Percentiles rank a stretch among this genome's conserved stretches.
Evolutionary conservation across 306 rosid genomes (phyloP).

Genomic region (Cucumis cinereus): DNA sequence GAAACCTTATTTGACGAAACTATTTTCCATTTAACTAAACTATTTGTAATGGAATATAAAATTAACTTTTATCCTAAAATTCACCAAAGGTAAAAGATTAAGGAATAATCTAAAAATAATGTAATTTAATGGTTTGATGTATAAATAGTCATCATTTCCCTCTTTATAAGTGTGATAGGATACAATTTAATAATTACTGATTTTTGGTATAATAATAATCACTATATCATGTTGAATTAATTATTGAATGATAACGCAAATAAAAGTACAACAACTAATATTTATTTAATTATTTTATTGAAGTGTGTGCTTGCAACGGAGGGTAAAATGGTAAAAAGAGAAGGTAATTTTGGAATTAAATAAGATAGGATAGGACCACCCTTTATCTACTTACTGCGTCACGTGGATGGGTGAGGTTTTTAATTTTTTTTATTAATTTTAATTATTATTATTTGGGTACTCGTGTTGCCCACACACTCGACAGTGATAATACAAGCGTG

Average conservation of each 20-base stretch:
- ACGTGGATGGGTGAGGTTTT: background rate
- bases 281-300: no score
- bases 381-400: background rate
- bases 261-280: background rate
- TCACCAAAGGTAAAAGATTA: background rate
- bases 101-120: background rate
- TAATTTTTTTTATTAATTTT: background rate
- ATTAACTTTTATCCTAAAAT: background rate
- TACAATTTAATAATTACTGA: background rate
- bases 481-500: slow-evolving; percentile 1
- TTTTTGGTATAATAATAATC: background rate
- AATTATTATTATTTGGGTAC: background rate
- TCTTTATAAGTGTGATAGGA: background rate
- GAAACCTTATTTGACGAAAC: no score
- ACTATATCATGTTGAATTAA: background rate
- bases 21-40: no score
- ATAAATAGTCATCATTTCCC: background rate
- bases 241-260: background rate
- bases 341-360: background rate
- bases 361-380: background rate
- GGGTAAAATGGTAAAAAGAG: background rate
- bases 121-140: background rate
- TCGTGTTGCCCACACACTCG: background rate
- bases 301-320: background rate
- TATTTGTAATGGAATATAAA: background rate